These are phyloP conservation scores for Cydonia oblonga DNA, from an alignment of 331 rosid species.

Conservation along the genomic window DNA sequence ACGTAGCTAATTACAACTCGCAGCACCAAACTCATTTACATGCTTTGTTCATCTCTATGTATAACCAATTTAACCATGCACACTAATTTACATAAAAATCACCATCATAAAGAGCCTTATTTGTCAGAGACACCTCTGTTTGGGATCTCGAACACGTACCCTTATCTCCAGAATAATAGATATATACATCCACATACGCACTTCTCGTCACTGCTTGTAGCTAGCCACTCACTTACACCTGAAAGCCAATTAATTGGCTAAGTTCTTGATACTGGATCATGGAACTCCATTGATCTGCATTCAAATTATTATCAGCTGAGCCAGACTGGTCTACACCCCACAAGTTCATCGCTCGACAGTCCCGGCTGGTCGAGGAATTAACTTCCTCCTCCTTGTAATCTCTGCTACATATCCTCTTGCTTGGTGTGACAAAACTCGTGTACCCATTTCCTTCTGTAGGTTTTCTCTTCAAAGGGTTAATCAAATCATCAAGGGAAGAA, in stretches of 20 bases:
- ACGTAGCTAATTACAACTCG: neutral
- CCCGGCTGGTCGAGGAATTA: neutral
- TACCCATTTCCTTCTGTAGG: slow-evolving; percentile 12
- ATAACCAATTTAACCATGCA: neutral
- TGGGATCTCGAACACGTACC: neutral
- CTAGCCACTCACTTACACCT: slow-evolving; percentile 5
- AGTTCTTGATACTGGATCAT: slow-evolving; percentile 37
- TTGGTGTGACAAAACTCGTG: slow-evolving; percentile 13
- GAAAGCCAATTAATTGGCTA: slow-evolving; percentile 29
- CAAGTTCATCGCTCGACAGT: slow-evolving; percentile 5
- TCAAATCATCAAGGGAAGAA: slow-evolving; percentile 20
- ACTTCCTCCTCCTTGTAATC: slow-evolving; percentile 7
- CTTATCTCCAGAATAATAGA: neutral
- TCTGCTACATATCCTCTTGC: slow-evolving; percentile 18
- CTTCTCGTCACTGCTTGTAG: neutral
- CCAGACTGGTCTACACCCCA: slow-evolving; percentile 9
- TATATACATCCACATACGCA: neutral
- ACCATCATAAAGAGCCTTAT: neutral
- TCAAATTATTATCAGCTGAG: slow-evolving; percentile 14
- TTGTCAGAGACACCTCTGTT: neutral
- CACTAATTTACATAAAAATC: neutral
- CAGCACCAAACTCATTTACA: neutral
- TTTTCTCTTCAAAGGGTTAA: slow-evolving; percentile 33
- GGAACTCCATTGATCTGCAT: slow-evolving; percentile 34
- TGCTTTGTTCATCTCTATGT: neutral